Percentiles rank a stretch among this genome's conserved stretches.
Conservation (phyloP, 1,284 basidiomycete genomes). For the Irpex sp. region DNA sequence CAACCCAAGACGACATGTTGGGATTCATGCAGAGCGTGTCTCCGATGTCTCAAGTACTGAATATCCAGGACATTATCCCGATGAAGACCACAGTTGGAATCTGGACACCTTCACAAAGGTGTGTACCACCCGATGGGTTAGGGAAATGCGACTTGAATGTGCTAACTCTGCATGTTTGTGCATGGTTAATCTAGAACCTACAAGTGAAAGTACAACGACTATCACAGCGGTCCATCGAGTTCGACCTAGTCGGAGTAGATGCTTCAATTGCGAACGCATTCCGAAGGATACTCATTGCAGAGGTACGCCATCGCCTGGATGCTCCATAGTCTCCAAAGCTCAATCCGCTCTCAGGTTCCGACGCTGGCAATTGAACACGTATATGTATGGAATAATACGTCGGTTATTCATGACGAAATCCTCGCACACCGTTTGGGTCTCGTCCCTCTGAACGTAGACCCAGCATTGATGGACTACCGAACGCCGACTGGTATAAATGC, state of each 20-base stretch:
- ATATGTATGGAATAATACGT: conserved; percentile 95
- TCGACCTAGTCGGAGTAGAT: conserved; percentile 95
- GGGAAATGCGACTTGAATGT: neutral
- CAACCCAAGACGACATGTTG: conserved; percentile 43
- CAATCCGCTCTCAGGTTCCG: conserved; percentile 57
- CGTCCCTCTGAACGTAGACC: conserved; percentile 86
- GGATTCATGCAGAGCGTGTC: conserved; percentile 66
- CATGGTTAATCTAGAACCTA: conserved; percentile 47
- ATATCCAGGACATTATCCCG: conserved; percentile 83
- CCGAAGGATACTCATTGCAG: conserved; percentile 88
- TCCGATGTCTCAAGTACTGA: conserved; percentile 81
- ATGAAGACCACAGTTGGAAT: conserved; percentile 82
- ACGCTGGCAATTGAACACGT: conserved; percentile 92
- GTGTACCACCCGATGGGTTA: conserved; percentile 20
- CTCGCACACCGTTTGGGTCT: conserved; percentile 88
- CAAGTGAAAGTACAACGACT: conserved; percentile 71
- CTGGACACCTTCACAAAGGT: conserved; percentile 74
- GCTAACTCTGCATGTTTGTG: neutral
- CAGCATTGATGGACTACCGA: conserved; percentile 46
- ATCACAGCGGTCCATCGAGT: conserved; percentile 82
- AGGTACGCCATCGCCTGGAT: conserved; percentile 48
- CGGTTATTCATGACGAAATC: conserved; percentile 93
- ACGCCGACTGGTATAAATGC: conserved; percentile 35
- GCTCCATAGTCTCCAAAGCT: neutral
- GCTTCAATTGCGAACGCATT: conserved; percentile 95